These are phyloP conservation scores for Lichtheimia ornata DNA, from an alignment of 371 early-diverging fungal genomes.

Conservation along the genomic window DNA sequence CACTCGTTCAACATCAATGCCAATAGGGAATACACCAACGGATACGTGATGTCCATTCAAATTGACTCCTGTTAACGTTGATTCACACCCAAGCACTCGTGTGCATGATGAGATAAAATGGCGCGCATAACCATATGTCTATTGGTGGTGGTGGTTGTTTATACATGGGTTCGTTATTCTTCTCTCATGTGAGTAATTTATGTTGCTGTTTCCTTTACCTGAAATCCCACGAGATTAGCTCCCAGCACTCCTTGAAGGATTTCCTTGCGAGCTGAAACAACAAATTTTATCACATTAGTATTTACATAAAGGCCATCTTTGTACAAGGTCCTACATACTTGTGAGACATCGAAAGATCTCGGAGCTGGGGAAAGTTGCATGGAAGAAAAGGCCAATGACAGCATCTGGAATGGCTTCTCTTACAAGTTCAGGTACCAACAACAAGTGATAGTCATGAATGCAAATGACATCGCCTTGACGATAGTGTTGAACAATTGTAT, in stretches of 20 bases:
- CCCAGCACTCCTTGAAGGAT: conserved; percentile 94
- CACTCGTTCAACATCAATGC: conserved; percentile 86
- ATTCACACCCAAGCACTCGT: conserved; percentile 90
- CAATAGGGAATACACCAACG: conserved; percentile 96
- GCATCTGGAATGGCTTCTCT: conserved; percentile 77
- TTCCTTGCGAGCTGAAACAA: conserved; percentile 73
- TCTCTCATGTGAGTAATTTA: neutral
- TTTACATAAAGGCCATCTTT: too few species aligned
- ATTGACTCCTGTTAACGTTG: conserved; percentile 83
- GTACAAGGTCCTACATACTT: conserved; percentile 59
- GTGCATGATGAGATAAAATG: conserved; percentile 96
- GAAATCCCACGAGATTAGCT: conserved; percentile 91
- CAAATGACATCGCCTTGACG: conserved; percentile 77
- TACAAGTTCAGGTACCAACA: conserved; percentile 89
- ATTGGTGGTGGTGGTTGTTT: neutral
- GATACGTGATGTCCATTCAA: conserved; percentile 73
- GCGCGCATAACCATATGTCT: conserved; percentile 96
- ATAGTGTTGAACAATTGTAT: conserved; percentile 71
- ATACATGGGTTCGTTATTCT: too few species aligned
- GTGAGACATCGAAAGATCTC: conserved; percentile 91
- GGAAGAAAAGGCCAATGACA: conserved; percentile 94
- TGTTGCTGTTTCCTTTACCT: conserved; percentile 39
- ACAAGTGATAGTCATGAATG: conserved; percentile 98
- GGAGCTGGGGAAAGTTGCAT: conserved; percentile 91
- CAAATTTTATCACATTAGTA: too few species aligned